Conservation (phyloP, 768 basidiomycete genomes). For the Tulasnella sp. region DNA sequence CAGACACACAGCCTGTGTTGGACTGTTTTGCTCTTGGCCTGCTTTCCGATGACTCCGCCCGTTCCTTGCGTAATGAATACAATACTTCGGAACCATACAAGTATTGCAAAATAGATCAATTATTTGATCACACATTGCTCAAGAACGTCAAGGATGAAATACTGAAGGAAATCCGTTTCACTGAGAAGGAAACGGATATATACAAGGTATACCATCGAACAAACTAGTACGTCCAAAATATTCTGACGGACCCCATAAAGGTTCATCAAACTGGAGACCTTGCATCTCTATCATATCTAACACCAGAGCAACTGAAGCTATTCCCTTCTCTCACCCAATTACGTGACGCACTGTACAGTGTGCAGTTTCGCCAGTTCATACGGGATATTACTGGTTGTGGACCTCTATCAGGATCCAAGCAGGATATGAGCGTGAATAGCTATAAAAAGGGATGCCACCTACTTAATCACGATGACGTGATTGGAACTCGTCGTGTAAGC, state of each 20-base stretch:
- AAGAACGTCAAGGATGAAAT: constrained; percentile 75
- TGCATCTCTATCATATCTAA: constrained; percentile 80
- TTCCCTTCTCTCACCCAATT: constrained; percentile 70
- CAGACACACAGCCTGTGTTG: constrained; percentile 12
- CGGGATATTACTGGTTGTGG: constrained; percentile 84
- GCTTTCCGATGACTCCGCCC: constrained; percentile 44
- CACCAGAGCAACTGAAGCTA: constrained; percentile 58
- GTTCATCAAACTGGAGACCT: constrained; percentile 96
- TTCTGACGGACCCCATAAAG: constrained; percentile 30
- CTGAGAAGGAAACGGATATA: constrained; percentile 95
- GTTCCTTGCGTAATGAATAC: constrained; percentile 46
- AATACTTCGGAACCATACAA: constrained; percentile 55
- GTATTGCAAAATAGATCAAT: constrained; percentile 62
- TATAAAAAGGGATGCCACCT: constrained; percentile 88
- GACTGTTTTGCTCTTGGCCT: constrained; percentile 41
- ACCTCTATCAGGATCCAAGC: constrained; percentile 77
- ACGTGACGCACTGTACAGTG: constrained; percentile 84
- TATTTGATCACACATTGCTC: constrained; percentile 76
- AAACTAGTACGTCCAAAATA: too few species aligned
- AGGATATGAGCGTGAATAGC: constrained; percentile 89
- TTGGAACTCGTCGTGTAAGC: constrained; percentile 76
- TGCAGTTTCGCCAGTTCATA: constrained; percentile 67
- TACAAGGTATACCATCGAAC: constrained; percentile 70
- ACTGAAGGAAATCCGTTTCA: constrained; percentile 60
- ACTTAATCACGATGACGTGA: constrained; percentile 97